Percentiles rank a stretch among this genome's conserved stretches.
Evolutionary conservation across 140 eudicot species (phyloP).

Genomic region (Oenanthe javanica): DNA sequence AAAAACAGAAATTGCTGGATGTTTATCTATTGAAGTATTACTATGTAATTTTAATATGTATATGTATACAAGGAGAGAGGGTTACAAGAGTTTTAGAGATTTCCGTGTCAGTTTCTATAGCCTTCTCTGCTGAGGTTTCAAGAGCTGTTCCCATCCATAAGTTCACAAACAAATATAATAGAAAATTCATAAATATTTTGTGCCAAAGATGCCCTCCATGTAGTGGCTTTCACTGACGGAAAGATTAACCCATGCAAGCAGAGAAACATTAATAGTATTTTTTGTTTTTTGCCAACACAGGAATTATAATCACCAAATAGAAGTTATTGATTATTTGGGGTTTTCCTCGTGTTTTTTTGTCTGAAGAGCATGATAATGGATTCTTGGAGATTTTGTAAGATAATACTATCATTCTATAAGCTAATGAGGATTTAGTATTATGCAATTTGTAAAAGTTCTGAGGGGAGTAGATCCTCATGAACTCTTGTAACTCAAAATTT

Average conservation of each 20-base stretch:
- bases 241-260: not conserved
- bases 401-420: not conserved
- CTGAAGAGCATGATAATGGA: not conserved
- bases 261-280: not conserved
- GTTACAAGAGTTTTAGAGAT: conserved; percentile 43
- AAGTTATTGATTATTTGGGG: not conserved
- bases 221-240: not conserved
- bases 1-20: conserved; percentile 10
- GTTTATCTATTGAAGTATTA: conserved; percentile 6
- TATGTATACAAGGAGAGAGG: conserved; percentile 17
- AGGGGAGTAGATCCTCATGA: not conserved
- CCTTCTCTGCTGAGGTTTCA: conserved; percentile 31
- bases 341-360: not conserved
- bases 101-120: conserved; percentile 43
- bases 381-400: not conserved
- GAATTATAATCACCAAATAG: not conserved
- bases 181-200: not conserved
- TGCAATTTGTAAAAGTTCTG: not conserved
- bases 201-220: conserved; percentile 4
- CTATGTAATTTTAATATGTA: not conserved
- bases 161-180: not conserved
- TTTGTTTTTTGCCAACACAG: not conserved
- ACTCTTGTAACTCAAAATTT: not conserved
- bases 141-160: conserved; percentile 27
- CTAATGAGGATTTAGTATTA: not conserved